A percentile compares a stretch with the other conserved stretches of the same genome.
These are phyloP conservation scores for Boletus smithii DNA, from an alignment of 1,284 basidiomycete genomes.

Conservation along the genomic window DNA sequence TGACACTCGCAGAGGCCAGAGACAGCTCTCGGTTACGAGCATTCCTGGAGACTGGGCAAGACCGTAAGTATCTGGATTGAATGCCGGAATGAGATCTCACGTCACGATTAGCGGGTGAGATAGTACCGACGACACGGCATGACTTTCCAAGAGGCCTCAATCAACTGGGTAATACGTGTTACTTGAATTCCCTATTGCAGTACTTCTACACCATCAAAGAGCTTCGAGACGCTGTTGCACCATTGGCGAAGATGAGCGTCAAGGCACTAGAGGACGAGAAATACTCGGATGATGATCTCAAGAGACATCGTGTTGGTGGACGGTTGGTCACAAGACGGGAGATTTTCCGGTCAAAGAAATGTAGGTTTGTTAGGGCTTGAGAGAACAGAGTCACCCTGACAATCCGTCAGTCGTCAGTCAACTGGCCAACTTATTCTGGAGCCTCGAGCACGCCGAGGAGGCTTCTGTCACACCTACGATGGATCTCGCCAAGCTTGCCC, in stretches of 20 bases:
- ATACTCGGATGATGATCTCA: constrained; percentile 74
- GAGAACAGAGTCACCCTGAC: constrained; percentile 10
- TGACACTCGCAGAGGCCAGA: constrained; percentile 66
- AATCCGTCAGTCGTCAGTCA: constrained; percentile 65
- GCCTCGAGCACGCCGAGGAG: constrained; percentile 66
- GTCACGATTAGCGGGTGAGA: constrained; percentile 56
- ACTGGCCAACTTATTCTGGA: constrained; percentile 74
- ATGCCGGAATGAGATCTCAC: constrained; percentile 7
- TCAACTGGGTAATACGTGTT: constrained; percentile 92
- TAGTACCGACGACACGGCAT: constrained; percentile 45
- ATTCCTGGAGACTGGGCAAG: constrained; percentile 62
- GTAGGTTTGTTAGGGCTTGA: constrained; percentile 42
- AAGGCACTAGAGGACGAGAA: constrained; percentile 64
- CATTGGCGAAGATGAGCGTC: constrained; percentile 53
- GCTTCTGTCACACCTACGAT: constrained; percentile 78
- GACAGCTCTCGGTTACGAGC: constrained; percentile 69
- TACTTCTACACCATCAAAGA: constrained; percentile 96
- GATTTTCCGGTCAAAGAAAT: constrained; percentile 79
- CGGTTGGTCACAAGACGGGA: constrained; percentile 77
- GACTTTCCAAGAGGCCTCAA: constrained; percentile 85
- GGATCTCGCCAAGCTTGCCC: constrained; percentile 88
- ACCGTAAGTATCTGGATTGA: constrained; percentile 53
- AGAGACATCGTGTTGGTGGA: constrained; percentile 82
- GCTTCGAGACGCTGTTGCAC: constrained; percentile 71
- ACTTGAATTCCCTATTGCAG: constrained; percentile 75